phyloP scores from a whole-genome alignment of 306 rosid genomes.

The Quercus aquifolioides region DNA sequence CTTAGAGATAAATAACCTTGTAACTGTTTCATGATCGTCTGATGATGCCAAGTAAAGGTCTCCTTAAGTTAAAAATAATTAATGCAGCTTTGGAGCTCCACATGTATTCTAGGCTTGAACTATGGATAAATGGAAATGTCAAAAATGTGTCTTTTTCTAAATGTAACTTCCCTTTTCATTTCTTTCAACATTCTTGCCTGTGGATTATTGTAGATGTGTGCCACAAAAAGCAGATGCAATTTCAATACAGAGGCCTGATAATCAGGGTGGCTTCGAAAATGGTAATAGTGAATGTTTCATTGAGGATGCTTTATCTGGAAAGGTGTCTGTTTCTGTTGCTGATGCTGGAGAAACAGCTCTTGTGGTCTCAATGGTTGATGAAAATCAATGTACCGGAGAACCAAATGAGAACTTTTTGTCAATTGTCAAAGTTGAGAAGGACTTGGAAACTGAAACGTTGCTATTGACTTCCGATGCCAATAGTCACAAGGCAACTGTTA shows the following conservation, averaged over 20 bases:
- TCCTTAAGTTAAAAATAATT: background rate
- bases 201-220: slow-evolving; percentile 61
- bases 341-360: slow-evolving; percentile 93
- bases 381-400: slow-evolving; percentile 35
- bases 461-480: slow-evolving; percentile 33
- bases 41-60: background rate
- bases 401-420: slow-evolving; percentile 37
- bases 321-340: slow-evolving; percentile 78
- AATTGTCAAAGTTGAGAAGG: slow-evolving; percentile 44
- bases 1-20: background rate
- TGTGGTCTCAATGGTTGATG: slow-evolving; percentile 83
- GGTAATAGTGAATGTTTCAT: slow-evolving; percentile 30
- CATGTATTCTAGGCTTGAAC: background rate
- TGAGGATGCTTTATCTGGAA: slow-evolving; percentile 53
- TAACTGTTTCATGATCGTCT: background rate
- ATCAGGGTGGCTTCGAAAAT: slow-evolving; percentile 34
- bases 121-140: background rate
- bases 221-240: slow-evolving; percentile 39
- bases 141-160: slow-evolving; percentile 19
- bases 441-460: slow-evolving; percentile 42
- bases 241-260: slow-evolving; percentile 29
- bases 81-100: background rate
- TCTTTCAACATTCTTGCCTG: slow-evolving; percentile 23
- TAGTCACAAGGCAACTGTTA: slow-evolving; percentile 38
- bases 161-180: slow-evolving; percentile 17